Evolutionary conservation across 2,329 filamentous ascomycete species (phyloP), one percentile per base, ranked within the genome.

Genomic region (Coniochaeta sp.): DNA sequence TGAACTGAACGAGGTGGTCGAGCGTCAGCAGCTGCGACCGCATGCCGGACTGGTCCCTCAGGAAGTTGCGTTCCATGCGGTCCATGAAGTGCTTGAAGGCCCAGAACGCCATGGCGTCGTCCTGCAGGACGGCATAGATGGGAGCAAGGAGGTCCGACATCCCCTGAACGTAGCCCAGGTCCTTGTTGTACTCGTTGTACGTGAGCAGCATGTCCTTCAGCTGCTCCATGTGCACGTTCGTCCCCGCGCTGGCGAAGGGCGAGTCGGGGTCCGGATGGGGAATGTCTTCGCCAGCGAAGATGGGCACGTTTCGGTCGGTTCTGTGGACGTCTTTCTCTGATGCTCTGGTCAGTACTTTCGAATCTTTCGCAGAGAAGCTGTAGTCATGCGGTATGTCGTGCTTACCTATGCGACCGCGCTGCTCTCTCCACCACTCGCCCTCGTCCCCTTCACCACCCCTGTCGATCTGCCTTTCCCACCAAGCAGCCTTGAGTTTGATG

Each of bases 131-230:
- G 4, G 95, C 95, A 70, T 99, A 99, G 62, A 99, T 91, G 1
- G 95, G 95, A 0, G 95, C 92, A 9, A 99, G 84, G 1, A 99
- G 84, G 73, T 99, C 95, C 14, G 92, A 97, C 95, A 99, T 99
- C 62, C 95, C 95, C 77, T 99, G 95, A 1, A 99, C 95, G 70
- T 99, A 99, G 56, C 96, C 95, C 2, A 99, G 83, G 61, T 95
- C 91, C 61, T 87, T 90, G 77, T 99, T 99, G 76, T 96, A 96
- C 75, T 99, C 95, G 72, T 99, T 98, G 74, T 99, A 99, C 0
- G 95, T 98, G 19, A 99, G 82, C 0, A 99, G 87, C 90, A 99
- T 96, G 72, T 99, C 95, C 76, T 99, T 99, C 85, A 99, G 90
- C 77, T 99, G 95, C 75, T 99, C 95, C 64, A 99, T 83, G 73